Base-by-base conservation (phyloP, 768 basidiomycete species). In the Podaxis carcinomalis region DNA sequence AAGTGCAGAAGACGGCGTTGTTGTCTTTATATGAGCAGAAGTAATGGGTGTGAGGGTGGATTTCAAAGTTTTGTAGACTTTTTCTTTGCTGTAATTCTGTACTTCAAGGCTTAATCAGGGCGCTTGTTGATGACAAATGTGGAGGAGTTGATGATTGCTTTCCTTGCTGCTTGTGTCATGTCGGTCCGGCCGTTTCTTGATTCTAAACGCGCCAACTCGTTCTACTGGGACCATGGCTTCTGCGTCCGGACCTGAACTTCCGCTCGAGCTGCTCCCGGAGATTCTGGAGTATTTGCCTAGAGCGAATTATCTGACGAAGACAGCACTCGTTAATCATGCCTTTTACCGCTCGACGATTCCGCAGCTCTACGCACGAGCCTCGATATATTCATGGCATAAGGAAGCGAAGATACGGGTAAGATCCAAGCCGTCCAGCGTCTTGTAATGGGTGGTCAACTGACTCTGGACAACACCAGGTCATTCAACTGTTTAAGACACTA, bases 321-420 rank as follows among this genome's bases (percentile, higher is more conserved):
- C 78, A 5, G 88, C 84, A 67, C 79, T 85, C 4, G 87, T 92
- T 21, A 85, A 80, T 70, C 80, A 76, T 51, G 58, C 72, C 0
- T 90, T 92, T 66, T 72, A 83, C 62, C 47, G 62, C 1, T 85
- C 85, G 63, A 79, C 85, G 0, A 70, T 74, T 2, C 75, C 79
- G 9, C 63, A 70, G 28, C 75, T 93, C 23, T 93, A 93, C 65
- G 74, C 79, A 25, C 75, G 78, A 11, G 77, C 86, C 16, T 79
- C 75, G 47, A 84, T 92, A 49, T 87, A 85, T 70, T 79, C 89
- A 14, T 91, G 89, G 90, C 83, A 90, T 59, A 86, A 75, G 64
- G 80, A 85, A 35, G 80, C 78, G 13, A 92, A 89, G 68, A 68
- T 66, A 7, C 88, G 80, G 78, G 89, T 86, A 64, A 56, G 66